Evolutionary conservation across 495 filamentous ascomycete genomes (phyloP).

Genomic region (Rhypophila decipiens): DNA sequence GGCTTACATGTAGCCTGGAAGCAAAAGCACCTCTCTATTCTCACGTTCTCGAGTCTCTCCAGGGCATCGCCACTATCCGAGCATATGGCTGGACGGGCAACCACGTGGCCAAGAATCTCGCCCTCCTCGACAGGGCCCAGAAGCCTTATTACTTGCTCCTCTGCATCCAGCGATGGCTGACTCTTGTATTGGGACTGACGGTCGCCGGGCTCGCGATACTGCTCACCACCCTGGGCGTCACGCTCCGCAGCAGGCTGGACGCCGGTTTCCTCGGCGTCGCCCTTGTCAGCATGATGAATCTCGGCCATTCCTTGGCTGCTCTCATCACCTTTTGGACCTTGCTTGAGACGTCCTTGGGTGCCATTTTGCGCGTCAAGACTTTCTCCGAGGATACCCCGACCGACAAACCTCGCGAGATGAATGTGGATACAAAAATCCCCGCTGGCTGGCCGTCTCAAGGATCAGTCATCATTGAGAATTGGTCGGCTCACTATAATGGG

Average conservation of each 20-base stretch:
- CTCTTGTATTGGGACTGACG: conserved; percentile 1
- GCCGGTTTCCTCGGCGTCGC: conserved; percentile 4
- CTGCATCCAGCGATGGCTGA: conserved; percentile 5
- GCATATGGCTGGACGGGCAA: conserved; percentile 1
- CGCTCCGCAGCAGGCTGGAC: conserved; percentile 1
- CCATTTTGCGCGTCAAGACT: conserved; percentile 3
- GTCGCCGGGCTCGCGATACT: conserved; percentile 1
- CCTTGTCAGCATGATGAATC: conserved; percentile 1
- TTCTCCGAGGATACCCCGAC: conserved; percentile 4
- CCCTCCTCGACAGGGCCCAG: conserved; percentile 3
- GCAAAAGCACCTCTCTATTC: conserved; percentile 8
- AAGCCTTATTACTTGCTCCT: conserved; percentile 4
- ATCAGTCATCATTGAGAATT: not conserved
- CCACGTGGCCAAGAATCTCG: conserved; percentile 1
- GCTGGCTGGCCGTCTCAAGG: conserved; percentile 1
- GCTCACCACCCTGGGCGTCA: conserved; percentile 2
- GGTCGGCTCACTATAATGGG: conserved; percentile 1
- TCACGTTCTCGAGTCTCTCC: conserved; percentile 5
- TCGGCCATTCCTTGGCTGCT: not conserved
- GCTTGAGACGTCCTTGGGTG: conserved; percentile 4
- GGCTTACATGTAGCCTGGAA: not conserved
- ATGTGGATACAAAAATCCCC: not conserved
- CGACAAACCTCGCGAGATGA: not conserved
- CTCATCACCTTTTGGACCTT: conserved; percentile 3
- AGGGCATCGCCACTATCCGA: conserved; percentile 4